Evolutionary conservation across 257 asterid species (phyloP).

Genomic region (Solanum chmielewskii): DNA sequence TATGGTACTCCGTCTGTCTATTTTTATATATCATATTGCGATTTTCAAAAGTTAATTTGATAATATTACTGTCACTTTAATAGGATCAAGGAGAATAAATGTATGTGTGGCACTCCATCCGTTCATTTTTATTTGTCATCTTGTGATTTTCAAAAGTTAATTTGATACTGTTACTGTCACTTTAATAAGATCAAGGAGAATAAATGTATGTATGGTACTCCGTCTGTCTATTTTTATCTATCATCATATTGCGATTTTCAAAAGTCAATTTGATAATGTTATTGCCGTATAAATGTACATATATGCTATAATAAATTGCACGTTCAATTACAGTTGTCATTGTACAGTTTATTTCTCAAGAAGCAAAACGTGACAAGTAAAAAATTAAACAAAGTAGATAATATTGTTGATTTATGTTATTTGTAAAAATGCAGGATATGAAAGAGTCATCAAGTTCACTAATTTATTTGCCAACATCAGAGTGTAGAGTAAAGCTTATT

Average conservation of each 20-base stretch:
- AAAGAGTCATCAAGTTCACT: constrained; percentile 9
- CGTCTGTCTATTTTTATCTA: no score
- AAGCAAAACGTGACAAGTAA: fast-evolving
- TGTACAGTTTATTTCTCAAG: background rate
- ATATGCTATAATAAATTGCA: background rate
- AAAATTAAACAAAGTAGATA: background rate
- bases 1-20: background rate
- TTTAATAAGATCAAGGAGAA: constrained; percentile 33
- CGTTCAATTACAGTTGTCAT: no score
- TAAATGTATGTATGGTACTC: constrained; percentile 13
- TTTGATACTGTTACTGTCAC: constrained; percentile 52
- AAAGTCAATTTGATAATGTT: constrained; percentile 32
- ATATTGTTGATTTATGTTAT: background rate
- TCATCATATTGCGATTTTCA: no score
- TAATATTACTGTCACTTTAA: constrained; percentile 32
- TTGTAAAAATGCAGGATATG: constrained; percentile 15
- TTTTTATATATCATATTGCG: no score
- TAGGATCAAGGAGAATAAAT: constrained; percentile 33
- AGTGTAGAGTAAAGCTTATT: constrained; percentile 56
- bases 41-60: constrained; percentile 20
- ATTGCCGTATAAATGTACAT: constrained; percentile 8
- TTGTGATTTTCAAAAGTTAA: no score
- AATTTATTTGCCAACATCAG: constrained; percentile 33
- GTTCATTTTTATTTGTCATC: no score
- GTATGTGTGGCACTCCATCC: background rate